Percentiles rank a stretch among this genome's conserved stretches.
These are phyloP conservation scores for Mortierella sp. DNA, from an alignment of 371 early-diverging fungal genomes.

Conservation along the genomic window DNA sequence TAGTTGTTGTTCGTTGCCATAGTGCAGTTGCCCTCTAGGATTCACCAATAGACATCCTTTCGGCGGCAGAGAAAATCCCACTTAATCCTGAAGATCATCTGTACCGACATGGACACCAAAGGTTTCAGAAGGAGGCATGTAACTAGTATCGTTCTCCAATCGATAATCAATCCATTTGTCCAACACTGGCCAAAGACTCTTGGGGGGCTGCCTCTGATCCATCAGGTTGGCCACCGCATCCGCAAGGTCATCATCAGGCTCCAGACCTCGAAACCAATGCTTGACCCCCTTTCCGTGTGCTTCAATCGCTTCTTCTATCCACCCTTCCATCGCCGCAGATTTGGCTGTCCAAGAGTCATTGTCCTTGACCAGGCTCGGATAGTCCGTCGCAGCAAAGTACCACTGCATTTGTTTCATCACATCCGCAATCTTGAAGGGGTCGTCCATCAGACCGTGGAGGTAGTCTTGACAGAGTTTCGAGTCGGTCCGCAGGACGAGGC, in stretches of 20 bases:
- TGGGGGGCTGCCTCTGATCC: slow-evolving; percentile 8
- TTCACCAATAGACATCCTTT: background rate
- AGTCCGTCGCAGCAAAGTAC: slow-evolving; percentile 14
- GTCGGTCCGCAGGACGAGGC: slow-evolving; percentile 12
- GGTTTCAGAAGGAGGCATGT: background rate
- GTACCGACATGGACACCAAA: slow-evolving; percentile 4
- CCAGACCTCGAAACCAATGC: background rate
- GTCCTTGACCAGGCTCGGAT: background rate
- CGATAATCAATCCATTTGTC: slow-evolving; percentile 17
- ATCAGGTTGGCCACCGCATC: background rate
- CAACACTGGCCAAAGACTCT: slow-evolving; percentile 15
- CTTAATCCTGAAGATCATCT: slow-evolving; percentile 14
- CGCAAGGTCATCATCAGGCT: background rate
- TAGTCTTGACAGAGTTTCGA: slow-evolving; percentile 25
- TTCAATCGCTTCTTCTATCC: background rate
- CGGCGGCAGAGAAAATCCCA: background rate
- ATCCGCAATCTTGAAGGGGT: slow-evolving; percentile 17
- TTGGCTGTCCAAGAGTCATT: slow-evolving; percentile 11
- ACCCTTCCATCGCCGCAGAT: slow-evolving; percentile 6
- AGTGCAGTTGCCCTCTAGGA: background rate
- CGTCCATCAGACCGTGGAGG: slow-evolving; percentile 15
- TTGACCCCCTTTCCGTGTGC: background rate
- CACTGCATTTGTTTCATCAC: slow-evolving; percentile 33
- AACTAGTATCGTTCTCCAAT: background rate
- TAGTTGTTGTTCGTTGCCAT: no score